Evolutionary conservation across 148 eudicot genomes (phyloP).

Genomic region (Limonium bicolor): DNA sequence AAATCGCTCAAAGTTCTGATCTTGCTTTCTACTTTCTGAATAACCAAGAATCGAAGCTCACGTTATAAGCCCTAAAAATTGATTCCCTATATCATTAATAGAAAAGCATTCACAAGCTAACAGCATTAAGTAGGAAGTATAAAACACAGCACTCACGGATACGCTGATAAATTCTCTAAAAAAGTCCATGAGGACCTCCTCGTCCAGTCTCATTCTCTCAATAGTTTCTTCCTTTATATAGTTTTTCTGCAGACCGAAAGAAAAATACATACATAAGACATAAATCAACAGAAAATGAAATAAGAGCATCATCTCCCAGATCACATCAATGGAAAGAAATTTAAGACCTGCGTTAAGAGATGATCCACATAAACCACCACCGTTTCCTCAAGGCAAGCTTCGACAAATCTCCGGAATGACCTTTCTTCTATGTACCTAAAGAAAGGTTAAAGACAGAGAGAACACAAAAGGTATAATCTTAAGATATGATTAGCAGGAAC

Average conservation of each 20-base stretch:
- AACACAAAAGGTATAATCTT: too few relatives aligned
- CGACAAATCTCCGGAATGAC: constrained; percentile 89
- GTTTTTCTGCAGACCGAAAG: constrained; percentile 49
- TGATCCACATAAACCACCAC: constrained; percentile 87
- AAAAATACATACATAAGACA: background rate
- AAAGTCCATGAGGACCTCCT: constrained; percentile 95
- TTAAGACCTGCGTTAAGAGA: constrained; percentile 59
- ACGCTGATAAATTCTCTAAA: constrained; percentile 84
- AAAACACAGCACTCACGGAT: constrained; percentile 40
- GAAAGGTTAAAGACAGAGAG: too few relatives aligned
- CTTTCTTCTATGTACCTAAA: constrained; percentile 96
- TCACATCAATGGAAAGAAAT: background rate
- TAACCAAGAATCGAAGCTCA: too few relatives aligned
- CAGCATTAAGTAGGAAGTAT: background rate
- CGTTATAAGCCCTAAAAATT: too few relatives aligned
- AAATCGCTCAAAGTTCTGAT: constrained; percentile 67
- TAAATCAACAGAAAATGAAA: constrained; percentile 8
- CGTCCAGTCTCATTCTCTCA: constrained; percentile 94
- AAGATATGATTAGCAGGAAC: too few relatives aligned
- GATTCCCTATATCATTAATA: too few relatives aligned
- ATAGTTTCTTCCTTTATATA: constrained; percentile 94
- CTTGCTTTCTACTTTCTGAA: constrained; percentile 91
- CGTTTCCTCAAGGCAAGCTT: constrained; percentile 94
- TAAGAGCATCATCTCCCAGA: background rate
- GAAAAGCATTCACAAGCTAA: background rate